phyloP scores from a whole-genome alignment of 257 asterid species.

The Ilex aquifolium region DNA sequence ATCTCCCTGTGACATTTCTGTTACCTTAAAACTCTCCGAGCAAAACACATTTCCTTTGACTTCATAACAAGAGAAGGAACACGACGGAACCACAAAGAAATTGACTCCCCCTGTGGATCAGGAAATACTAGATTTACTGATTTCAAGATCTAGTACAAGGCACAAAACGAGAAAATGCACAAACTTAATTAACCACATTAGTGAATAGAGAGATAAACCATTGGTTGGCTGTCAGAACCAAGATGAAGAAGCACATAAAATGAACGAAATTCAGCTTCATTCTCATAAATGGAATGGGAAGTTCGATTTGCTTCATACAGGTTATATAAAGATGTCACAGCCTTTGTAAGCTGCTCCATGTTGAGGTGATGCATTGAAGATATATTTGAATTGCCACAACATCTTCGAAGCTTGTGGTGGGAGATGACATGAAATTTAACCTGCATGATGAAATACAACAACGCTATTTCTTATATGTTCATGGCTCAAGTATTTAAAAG shows the following conservation, averaged over 20 bases:
- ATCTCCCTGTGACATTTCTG: not conserved
- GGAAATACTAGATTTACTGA: conserved; percentile 7
- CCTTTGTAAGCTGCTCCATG: conserved; percentile 83
- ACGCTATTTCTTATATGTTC: not conserved
- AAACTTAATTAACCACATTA: conserved; percentile 3
- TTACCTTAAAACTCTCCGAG: conserved; percentile 69
- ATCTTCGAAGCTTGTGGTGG: conserved; percentile 54
- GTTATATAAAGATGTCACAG: conserved; percentile 51
- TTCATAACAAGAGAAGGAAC: conserved; percentile 51
- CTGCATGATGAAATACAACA: conserved; percentile 33
- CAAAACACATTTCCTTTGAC: conserved; percentile 72
- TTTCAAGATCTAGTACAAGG: not conserved
- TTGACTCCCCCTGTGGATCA: conserved; percentile 58
- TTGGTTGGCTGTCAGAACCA: conserved; percentile 54
- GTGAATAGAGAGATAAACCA: conserved; percentile 10
- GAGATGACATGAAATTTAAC: conserved; percentile 84
- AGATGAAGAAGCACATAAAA: conserved; percentile 82
- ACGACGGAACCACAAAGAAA: conserved; percentile 68
- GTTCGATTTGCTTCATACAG: conserved; percentile 58
- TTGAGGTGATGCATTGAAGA: conserved; percentile 69
- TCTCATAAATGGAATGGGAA: conserved; percentile 35
- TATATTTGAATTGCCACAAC: conserved; percentile 33
- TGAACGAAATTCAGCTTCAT: conserved; percentile 75
- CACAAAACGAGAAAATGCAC: not conserved
- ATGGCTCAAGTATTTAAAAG: not conserved